Evolutionary conservation across 2,329 filamentous ascomycete species (phyloP).

Genomic region (Aureobasidium sp.): DNA sequence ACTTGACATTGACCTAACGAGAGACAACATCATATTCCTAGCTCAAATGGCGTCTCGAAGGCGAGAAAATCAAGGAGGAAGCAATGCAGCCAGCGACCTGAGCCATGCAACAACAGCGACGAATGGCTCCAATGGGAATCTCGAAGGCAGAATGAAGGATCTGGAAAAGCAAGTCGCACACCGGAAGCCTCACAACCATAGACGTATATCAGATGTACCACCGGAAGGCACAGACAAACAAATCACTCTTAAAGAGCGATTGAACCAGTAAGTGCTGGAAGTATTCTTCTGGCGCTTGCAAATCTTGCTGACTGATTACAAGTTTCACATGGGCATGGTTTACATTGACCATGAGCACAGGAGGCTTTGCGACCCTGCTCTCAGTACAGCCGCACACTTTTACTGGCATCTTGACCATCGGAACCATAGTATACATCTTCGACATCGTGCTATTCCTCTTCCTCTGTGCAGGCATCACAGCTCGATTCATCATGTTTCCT

Average conservation of each 20-base stretch:
- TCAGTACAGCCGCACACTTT: conserved; percentile 37
- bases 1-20: background rate
- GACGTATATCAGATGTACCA: background rate
- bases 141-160: background rate
- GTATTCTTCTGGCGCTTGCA: conserved; percentile 12
- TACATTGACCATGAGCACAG: conserved; percentile 40
- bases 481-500: conserved; percentile 4
- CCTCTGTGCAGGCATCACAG: conserved; percentile 6
- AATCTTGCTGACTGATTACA: background rate
- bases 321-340: conserved; percentile 22
- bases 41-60: background rate
- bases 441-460: conserved; percentile 11
- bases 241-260: conserved; percentile 10
- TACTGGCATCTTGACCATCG: conserved; percentile 41
- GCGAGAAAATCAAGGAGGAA: background rate
- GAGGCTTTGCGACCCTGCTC: conserved; percentile 37
- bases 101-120: background rate
- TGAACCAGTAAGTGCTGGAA: conserved; percentile 12
- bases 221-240: background rate
- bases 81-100: background rate
- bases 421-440: conserved; percentile 29
- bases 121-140: background rate
- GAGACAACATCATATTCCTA: background rate
- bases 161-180: background rate
- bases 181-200: background rate